Base-by-base conservation (phyloP, 1,284 basidiomycete species). In the Cutaneotrichosporon sp. region DNA sequence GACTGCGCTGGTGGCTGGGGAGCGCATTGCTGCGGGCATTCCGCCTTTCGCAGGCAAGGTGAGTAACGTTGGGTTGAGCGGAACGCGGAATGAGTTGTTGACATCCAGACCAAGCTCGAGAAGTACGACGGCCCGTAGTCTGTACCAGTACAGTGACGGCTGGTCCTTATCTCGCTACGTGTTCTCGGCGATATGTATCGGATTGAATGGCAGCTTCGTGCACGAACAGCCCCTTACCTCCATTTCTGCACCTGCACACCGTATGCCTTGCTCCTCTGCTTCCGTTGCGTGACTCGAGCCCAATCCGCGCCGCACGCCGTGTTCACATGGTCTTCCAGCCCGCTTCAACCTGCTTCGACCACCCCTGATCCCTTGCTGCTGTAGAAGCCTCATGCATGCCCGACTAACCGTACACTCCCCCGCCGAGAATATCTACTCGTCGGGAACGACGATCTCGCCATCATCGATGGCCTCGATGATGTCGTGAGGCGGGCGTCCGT, bases 391-490 rank as follows among this genome's bases (percentile, higher is more conserved):
- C 57, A 59, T 59, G 57, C 57, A 59, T 59, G 57, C 57, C 57
- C 57, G 45, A 52, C 57, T 59, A 59, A 41, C 57, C 54, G 54
- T 60, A 60, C 57, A 60, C 46, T 33, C 41, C 31, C 20, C 29
- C 39, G 34, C 38, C 25, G 41, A 32, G 24, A 35, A 48, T 12
- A 39, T 79, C 79, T 90, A 96, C 84, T 93, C 90, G 64, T 90
- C 88, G 61, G 92, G 91, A 62, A 93, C 84, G 79, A 93, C 92
- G 65, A 96, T 82, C 78, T 96, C 91, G 60, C 93, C 96, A 66
- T 86, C 85, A 80, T 94, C 86, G 76, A 99, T 98, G 59, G 81
- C 88, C 69, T 97, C 94, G 63, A 98, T 97, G 74, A 98, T 75
- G 74, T 96, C 91, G 78, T 97, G 94, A 58, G 96, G 84, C 50